These are phyloP conservation scores for Vaccinium vitisidaea DNA, from an alignment of 148 eudicot species.

Conservation along the genomic window DNA sequence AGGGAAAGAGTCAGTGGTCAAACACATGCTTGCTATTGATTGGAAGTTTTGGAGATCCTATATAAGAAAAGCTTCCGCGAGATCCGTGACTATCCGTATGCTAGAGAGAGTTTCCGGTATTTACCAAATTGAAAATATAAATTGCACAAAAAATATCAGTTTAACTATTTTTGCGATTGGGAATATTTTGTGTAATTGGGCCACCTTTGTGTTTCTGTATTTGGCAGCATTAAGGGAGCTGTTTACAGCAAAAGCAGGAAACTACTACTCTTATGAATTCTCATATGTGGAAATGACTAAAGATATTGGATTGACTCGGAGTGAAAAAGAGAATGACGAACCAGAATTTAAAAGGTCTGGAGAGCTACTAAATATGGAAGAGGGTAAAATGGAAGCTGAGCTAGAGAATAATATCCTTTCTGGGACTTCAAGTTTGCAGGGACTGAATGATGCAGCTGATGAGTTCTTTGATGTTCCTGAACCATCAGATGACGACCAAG, in stretches of 20 bases:
- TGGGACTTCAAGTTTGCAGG: conserved; percentile 38
- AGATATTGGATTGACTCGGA: conserved; percentile 28
- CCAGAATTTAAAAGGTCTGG: conserved; percentile 21
- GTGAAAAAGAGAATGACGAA: conserved; percentile 28
- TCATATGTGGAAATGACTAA: conserved; percentile 27
- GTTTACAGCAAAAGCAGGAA: conserved; percentile 51
- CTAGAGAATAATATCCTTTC: conserved; percentile 25
- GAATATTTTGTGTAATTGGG: neutral
- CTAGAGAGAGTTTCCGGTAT: conserved; percentile 66
- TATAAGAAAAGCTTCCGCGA: conserved; percentile 30
- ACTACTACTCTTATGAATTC: conserved; percentile 28
- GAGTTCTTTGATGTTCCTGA: conserved; percentile 77
- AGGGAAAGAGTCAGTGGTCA: conserved; percentile 58
- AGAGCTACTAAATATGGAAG: conserved; percentile 21
- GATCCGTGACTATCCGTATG: conserved; percentile 54
- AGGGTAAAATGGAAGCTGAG: conserved; percentile 28
- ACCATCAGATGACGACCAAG: conserved; percentile 39
- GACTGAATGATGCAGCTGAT: conserved; percentile 55
- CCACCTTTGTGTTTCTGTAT: conserved; percentile 8
- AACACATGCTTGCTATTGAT: conserved; percentile 72
- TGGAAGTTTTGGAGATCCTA: conserved; percentile 67
- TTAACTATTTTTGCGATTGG: neutral
- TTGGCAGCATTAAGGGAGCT: conserved; percentile 62
- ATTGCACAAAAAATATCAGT: neutral
- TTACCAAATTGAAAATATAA: neutral